phyloP scores from a whole-genome alignment of 352 stramenopile species.

The Pythium monospermum region DNA sequence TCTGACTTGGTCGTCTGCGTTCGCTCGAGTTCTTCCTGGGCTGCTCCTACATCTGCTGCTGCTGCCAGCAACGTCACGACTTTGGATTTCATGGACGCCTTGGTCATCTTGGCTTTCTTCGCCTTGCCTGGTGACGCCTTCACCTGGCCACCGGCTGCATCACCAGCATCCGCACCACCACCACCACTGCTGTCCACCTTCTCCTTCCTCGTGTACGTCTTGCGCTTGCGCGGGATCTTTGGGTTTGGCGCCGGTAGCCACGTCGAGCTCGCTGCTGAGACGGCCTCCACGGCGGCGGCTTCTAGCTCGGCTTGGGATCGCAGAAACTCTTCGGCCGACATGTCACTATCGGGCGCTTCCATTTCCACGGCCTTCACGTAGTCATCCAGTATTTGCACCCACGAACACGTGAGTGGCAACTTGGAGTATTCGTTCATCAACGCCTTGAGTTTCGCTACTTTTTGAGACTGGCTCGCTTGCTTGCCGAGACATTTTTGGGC shows the following conservation, averaged over 20 bases:
- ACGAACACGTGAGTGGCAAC: conserved; percentile 68
- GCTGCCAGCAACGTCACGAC: conserved; percentile 1
- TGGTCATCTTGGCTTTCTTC: conserved; percentile 69
- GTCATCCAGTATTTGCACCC: conserved; percentile 26
- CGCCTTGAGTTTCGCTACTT: conserved; percentile 52
- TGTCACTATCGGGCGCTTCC: conserved; percentile 20
- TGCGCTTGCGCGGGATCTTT: conserved; percentile 61
- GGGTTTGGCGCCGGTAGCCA: conserved; percentile 20
- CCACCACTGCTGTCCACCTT: conserved; percentile 17
- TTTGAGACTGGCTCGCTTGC: conserved; percentile 48
- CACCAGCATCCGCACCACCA: conserved; percentile 2
- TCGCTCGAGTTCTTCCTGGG: conserved; percentile 12
- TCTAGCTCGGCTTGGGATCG: conserved; percentile 27
- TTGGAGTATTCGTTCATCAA: conserved; percentile 89
- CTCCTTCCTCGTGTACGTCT: conserved; percentile 59
- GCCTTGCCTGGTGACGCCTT: conserved; percentile 17
- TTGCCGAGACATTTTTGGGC: conserved; percentile 77
- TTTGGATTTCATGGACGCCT: no score
- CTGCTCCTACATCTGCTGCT: not conserved
- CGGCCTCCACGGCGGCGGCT: conserved; percentile 22
- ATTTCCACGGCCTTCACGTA: conserved; percentile 21
- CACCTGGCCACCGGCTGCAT: conserved; percentile 5
- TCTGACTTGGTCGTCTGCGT: not conserved
- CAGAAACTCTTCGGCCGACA: conserved; percentile 31
- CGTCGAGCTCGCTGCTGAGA: conserved; percentile 13